These are phyloP conservation scores for Echinosophora koreensis DNA, from an alignment of 306 rosid genomes.

Conservation along the genomic window DNA sequence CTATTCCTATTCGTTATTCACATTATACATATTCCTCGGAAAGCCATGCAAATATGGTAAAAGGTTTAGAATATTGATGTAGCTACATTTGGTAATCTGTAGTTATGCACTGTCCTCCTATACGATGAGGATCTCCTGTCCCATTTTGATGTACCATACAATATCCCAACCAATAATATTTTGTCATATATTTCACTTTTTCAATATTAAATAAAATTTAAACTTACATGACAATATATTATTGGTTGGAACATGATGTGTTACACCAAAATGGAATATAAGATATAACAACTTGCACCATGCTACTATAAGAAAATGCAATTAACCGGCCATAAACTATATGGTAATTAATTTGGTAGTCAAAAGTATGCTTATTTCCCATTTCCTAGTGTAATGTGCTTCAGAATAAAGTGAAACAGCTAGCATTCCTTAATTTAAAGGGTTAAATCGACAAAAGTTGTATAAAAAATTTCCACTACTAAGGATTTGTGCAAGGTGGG, in stretches of 20 bases:
- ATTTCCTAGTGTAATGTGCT: constrained; percentile 12
- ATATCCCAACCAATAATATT: too few relatives aligned
- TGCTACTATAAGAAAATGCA: background rate
- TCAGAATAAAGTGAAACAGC: constrained; percentile 43
- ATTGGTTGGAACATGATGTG: too few relatives aligned
- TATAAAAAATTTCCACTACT: constrained; percentile 29
- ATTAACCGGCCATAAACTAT: background rate
- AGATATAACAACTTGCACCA: constrained; percentile 15
- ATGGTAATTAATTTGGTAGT: background rate
- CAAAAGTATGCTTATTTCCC: constrained; percentile 17
- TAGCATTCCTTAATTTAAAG: constrained; percentile 14
- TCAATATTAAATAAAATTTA: too few relatives aligned
- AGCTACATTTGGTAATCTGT: constrained; percentile 1
- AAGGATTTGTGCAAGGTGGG: constrained; percentile 40
- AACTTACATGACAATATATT: too few relatives aligned
- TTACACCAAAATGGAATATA: too few relatives aligned
- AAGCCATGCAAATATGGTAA: constrained; percentile 32
- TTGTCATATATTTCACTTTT: too few relatives aligned
- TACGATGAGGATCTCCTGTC: too few relatives aligned
- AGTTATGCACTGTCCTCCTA: background rate
- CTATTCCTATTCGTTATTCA: constrained; percentile 20
- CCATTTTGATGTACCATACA: too few relatives aligned
- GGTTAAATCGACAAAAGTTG: constrained; percentile 8
- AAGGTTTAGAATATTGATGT: background rate
- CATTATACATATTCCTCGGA: constrained; percentile 28